phyloP scores from a whole-genome alignment of 345 rosid species.

The Erysimum cheiranthoides region DNA sequence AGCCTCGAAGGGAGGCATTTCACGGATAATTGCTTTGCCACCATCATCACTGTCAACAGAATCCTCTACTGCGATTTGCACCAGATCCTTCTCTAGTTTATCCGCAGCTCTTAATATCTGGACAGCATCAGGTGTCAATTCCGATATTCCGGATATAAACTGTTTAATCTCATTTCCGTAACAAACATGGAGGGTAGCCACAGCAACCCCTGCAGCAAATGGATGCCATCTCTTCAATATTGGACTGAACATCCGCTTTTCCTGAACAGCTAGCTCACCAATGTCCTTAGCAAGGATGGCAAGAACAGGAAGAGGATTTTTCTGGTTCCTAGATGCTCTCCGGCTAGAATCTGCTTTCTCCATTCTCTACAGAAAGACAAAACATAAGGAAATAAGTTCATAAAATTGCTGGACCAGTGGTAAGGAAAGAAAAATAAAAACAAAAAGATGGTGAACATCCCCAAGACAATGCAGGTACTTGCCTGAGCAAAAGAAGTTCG shows the following conservation, averaged over 20 bases:
- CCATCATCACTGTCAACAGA: conserved; percentile 98
- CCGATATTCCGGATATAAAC: conserved; percentile 74
- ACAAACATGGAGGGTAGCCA: conserved; percentile 96
- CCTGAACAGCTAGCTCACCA: conserved; percentile 83
- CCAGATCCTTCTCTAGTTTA: conserved; percentile 96
- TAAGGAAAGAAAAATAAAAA: neutral
- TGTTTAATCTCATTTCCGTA: conserved; percentile 94
- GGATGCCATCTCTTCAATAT: conserved; percentile 98
- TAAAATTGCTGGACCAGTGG: neutral
- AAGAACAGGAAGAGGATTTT: conserved; percentile 85
- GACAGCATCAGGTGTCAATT: conserved; percentile 90
- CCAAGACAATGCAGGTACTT: conserved; percentile 47
- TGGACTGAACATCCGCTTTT: conserved; percentile 84
- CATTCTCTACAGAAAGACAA: conserved; percentile 66
- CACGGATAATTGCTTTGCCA: conserved; percentile 96
- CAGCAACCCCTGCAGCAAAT: conserved; percentile 96
- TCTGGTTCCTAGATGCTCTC: conserved; percentile 83
- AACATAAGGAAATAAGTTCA: conserved; percentile 23
- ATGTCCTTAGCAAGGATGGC: conserved; percentile 97
- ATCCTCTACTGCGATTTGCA: conserved; percentile 98
- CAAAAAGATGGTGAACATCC: neutral
- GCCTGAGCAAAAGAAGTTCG: conserved; percentile 99
- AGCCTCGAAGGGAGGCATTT: conserved; percentile 99
- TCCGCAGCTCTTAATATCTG: conserved; percentile 93
- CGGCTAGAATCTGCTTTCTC: conserved; percentile 98